Percentiles rank a stretch among this genome's conserved stretches.
These are phyloP conservation scores for Nicotiana rustica DNA, from an alignment of 305 asterid genomes.

Conservation along the genomic window DNA sequence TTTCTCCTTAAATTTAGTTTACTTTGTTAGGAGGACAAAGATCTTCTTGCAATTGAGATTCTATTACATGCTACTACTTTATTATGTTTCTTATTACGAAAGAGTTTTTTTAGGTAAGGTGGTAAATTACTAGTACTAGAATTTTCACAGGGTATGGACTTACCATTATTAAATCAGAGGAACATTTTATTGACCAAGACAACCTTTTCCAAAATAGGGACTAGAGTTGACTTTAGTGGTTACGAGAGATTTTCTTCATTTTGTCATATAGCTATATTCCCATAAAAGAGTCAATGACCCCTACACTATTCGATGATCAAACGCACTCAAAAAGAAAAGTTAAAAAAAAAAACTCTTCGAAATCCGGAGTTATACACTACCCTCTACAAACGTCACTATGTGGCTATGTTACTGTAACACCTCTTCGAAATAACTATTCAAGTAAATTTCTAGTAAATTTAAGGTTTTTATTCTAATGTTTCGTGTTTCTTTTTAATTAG, in stretches of 20 bases:
- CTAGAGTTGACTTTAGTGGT: not conserved
- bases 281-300: not conserved
- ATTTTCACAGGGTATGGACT: not conserved
- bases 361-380: not conserved
- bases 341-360: not conserved
- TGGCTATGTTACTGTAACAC: not conserved
- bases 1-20: conserved; percentile 25
- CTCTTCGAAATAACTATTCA: no score
- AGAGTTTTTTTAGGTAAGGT: not conserved
- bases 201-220: not conserved
- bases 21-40: not conserved
- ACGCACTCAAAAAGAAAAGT: not conserved
- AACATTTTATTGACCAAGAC: not conserved
- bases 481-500: conserved; percentile 37
- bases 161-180: not conserved
- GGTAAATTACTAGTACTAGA: not conserved
- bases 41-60: conserved; percentile 1
- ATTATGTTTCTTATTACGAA: not conserved
- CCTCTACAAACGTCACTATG: no score
- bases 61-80: conserved; percentile 20
- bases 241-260: not conserved
- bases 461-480: not conserved
- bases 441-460: not conserved
- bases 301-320: not conserved
- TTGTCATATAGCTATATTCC: not conserved